phyloP scores from a whole-genome alignment of 179 eudicot genomes.

The Carnegiea gigantea region DNA sequence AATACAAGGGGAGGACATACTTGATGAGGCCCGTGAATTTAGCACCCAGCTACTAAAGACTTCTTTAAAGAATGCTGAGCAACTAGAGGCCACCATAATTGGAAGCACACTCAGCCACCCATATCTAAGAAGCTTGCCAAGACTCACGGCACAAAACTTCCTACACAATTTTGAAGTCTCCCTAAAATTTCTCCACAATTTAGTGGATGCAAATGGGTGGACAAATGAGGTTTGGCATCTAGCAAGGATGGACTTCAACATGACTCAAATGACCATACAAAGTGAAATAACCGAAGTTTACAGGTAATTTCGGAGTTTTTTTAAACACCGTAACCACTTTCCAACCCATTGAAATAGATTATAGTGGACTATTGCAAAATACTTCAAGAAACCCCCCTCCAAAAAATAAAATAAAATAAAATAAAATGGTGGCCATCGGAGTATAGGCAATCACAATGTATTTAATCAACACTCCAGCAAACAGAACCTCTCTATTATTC shows the following conservation, averaged over 20 bases:
- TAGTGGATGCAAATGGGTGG: neutral
- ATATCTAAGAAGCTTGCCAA: slow-evolving; percentile 20
- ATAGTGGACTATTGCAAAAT: too few relatives aligned
- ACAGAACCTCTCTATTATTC: too few relatives aligned
- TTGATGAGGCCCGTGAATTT: slow-evolving; percentile 39
- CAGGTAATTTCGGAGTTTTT: slow-evolving; percentile 10
- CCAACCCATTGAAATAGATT: too few relatives aligned
- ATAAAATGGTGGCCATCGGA: too few relatives aligned
- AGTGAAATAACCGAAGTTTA: slow-evolving; percentile 26
- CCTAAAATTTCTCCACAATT: slow-evolving; percentile 8
- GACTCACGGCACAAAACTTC: slow-evolving; percentile 5
- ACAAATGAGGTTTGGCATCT: slow-evolving; percentile 26
- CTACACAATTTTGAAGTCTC: slow-evolving; percentile 16
- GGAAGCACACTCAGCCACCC: slow-evolving; percentile 13
- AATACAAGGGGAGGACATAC: slow-evolving; percentile 45
- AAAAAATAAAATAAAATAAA: too few relatives aligned
- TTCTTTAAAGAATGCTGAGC: neutral
- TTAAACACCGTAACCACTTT: too few relatives aligned
- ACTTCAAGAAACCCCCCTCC: too few relatives aligned
- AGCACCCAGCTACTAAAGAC: slow-evolving; percentile 20
- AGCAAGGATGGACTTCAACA: slow-evolving; percentile 19
- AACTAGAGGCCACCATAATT: slow-evolving; percentile 8
- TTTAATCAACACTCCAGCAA: too few relatives aligned
- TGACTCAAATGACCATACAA: slow-evolving; percentile 9
- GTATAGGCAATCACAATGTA: too few relatives aligned